Conservation (phyloP, 176 grass and related monocot genomes). For the Cenchrus purpureus region DNA sequence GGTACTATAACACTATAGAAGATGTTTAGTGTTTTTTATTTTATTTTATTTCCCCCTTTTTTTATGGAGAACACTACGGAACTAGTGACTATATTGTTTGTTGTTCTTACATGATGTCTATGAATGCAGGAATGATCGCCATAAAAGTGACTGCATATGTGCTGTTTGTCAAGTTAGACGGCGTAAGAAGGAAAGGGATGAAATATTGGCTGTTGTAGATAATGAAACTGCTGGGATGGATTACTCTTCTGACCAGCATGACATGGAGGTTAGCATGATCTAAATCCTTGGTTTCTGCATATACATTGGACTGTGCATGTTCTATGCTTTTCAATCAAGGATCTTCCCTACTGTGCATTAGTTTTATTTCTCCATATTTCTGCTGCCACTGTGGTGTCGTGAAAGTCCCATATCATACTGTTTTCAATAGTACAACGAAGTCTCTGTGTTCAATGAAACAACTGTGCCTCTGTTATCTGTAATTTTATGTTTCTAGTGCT, state of each 20-base stretch:
- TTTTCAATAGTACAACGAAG: conserved; percentile 5
- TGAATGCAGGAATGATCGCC: conserved; percentile 69
- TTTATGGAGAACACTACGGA: neutral
- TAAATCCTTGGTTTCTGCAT: conserved; percentile 16
- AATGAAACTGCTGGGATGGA: conserved; percentile 47
- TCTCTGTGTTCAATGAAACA: conserved; percentile 11
- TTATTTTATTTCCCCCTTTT: no score
- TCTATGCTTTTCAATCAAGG: neutral
- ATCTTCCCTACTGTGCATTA: neutral
- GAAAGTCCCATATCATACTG: neutral
- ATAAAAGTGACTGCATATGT: conserved; percentile 74
- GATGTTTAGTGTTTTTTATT: neutral
- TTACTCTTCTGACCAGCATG: conserved; percentile 51
- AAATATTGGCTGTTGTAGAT: conserved; percentile 53
- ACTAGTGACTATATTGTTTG: neutral
- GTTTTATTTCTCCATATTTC: conserved; percentile 30
- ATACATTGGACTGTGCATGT: neutral
- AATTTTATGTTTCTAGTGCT: neutral
- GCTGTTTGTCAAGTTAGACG: conserved; percentile 87
- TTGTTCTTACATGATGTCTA: conserved; percentile 39
- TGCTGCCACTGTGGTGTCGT: conserved; percentile 7
- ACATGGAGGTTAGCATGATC: conserved; percentile 62
- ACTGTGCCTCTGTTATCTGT: neutral
- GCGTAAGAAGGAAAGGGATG: conserved; percentile 73
- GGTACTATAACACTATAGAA: neutral